Evolutionary conservation across 2,329 filamentous ascomycete genomes (phyloP).

Genomic region (Pseudogymnoascus pannorum): DNA sequence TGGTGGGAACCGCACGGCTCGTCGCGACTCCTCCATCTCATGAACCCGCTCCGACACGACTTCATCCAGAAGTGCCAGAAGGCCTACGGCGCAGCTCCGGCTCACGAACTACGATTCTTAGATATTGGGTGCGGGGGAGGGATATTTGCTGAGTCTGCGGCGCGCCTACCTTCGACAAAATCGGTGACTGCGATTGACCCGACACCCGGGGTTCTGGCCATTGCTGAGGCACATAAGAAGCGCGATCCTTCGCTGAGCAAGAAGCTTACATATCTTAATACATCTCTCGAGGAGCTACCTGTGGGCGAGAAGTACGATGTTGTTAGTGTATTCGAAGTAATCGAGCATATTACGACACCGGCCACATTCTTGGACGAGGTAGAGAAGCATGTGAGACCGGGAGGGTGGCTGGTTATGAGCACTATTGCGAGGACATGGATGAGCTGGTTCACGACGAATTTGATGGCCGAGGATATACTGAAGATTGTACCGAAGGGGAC

Average conservation of each 20-base stretch:
- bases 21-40: constrained; percentile 86
- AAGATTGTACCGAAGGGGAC: constrained; percentile 86
- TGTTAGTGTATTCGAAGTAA: constrained; percentile 84
- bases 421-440: constrained; percentile 87
- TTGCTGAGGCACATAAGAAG: constrained; percentile 69
- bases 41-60: constrained; percentile 94
- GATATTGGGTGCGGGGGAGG: constrained; percentile 95
- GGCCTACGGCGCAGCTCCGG: neutral
- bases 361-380: constrained; percentile 65
- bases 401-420: constrained; percentile 86
- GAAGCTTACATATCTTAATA: constrained; percentile 67
- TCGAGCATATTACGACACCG: constrained; percentile 82
- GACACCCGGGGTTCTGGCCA: constrained; percentile 61
- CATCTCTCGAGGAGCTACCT: constrained; percentile 64
- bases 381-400: constrained; percentile 71
- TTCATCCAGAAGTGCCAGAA: constrained; percentile 66
- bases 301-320: constrained; percentile 58
- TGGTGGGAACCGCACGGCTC: constrained; percentile 98
- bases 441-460: constrained; percentile 86
- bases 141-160: constrained; percentile 87
- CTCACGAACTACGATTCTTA: constrained; percentile 61
- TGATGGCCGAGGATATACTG: constrained; percentile 82
- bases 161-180: constrained; percentile 54
- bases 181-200: constrained; percentile 74
- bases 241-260: constrained; percentile 60